These are phyloP conservation scores for Coemansia aciculifera DNA, from an alignment of 192 early-diverging fungal genomes.

Conservation along the genomic window DNA sequence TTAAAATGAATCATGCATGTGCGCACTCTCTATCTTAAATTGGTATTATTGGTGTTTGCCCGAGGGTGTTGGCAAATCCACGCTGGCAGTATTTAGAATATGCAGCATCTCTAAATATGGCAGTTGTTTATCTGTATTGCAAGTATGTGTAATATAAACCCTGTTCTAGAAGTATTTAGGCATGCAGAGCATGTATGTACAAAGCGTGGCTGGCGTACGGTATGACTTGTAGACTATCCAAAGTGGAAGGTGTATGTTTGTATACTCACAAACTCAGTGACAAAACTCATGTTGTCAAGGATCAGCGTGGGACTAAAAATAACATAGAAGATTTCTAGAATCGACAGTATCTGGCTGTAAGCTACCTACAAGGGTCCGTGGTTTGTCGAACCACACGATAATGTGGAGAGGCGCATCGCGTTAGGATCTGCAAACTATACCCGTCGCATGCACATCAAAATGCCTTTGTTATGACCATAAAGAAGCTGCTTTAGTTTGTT, in stretches of 20 bases:
- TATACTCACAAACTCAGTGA: neutral
- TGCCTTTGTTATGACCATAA: neutral
- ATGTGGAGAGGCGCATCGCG: neutral
- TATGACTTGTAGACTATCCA: neutral
- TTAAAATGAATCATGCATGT: neutral
- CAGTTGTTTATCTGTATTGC: neutral
- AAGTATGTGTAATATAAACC: neutral
- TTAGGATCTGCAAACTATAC: slow-evolving; percentile 8
- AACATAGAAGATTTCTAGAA: neutral
- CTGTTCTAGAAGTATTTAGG: neutral
- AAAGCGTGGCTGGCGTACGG: neutral
- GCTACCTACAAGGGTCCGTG: neutral
- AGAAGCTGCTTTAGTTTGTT: neutral
- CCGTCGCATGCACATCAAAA: neutral
- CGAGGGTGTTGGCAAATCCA: neutral
- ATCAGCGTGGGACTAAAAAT: neutral
- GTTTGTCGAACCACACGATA: neutral
- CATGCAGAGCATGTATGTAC: neutral
- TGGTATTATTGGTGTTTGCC: neutral
- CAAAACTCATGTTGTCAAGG: neutral
- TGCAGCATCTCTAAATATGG: neutral
- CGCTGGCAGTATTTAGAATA: neutral
- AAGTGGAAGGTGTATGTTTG: neutral
- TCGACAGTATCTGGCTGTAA: neutral
- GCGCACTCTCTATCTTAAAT: neutral